Evolutionary conservation across 805 yeast genomes (phyloP).

Genomic region (Pichia occidentalis): DNA sequence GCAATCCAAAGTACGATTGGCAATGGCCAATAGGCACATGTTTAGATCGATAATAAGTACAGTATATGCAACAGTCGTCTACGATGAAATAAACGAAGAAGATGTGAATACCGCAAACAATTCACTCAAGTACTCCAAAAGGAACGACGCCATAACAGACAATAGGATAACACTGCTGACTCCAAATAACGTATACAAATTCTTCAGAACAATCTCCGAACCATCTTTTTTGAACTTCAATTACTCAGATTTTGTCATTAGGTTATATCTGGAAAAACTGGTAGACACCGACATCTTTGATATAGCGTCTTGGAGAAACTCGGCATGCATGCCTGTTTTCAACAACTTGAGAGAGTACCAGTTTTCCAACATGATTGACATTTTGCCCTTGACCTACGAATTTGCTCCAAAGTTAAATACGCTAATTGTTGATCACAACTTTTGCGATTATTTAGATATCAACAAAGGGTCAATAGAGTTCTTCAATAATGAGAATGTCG

Average conservation of each 20-base stretch:
- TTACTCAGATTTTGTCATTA: constrained; percentile 22
- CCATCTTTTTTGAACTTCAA: constrained; percentile 19
- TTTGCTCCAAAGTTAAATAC: constrained; percentile 24
- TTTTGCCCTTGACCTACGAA: constrained; percentile 22
- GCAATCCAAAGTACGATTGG: constrained; percentile 8
- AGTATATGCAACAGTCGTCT: constrained; percentile 13
- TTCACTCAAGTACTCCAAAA: too few species aligned
- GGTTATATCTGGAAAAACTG: constrained; percentile 22
- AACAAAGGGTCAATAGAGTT: constrained; percentile 23
- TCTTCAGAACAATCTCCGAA: constrained; percentile 17
- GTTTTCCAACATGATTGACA: constrained; percentile 18
- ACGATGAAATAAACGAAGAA: constrained; percentile 12
- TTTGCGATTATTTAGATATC: constrained; percentile 23
- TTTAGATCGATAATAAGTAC: constrained; percentile 6
- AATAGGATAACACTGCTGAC: constrained; percentile 4
- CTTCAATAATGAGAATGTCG: constrained; percentile 19
- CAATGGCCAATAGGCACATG: constrained; percentile 2
- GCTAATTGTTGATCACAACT: constrained; percentile 24
- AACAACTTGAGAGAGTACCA: constrained; percentile 17
- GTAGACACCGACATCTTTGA: constrained; percentile 14
- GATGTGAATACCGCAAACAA: too few species aligned
- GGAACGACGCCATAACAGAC: constrained; percentile 12
- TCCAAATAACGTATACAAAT: constrained; percentile 8
- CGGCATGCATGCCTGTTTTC: constrained; percentile 9
- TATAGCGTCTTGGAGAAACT: constrained; percentile 21